Evolutionary conservation across 31 red algal genomes (phyloP).

Genomic region (Odonthalia washingtoniensis): DNA sequence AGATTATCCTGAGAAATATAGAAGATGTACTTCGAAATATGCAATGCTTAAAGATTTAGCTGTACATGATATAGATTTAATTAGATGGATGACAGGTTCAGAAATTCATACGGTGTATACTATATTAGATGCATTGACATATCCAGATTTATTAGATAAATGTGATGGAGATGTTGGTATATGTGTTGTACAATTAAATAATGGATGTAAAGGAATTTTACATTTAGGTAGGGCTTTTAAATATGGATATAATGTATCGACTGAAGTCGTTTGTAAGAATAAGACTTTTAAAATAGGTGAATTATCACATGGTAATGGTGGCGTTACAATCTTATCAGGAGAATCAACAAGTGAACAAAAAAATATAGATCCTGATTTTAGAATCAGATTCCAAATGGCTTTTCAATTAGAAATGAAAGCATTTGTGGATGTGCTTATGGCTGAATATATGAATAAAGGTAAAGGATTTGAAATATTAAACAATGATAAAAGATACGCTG

Average conservation of each 20-base stretch:
- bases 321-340: constrained; percentile 28
- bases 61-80: constrained; percentile 94
- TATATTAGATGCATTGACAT: constrained; percentile 69
- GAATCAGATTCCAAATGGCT: constrained; percentile 69
- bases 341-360: constrained; percentile 20
- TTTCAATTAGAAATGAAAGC: constrained; percentile 68
- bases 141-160: constrained; percentile 54
- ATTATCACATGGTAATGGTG: constrained; percentile 51
- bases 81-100: constrained; percentile 74
- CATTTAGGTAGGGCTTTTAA: constrained; percentile 82
- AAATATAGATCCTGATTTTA: constrained; percentile 69
- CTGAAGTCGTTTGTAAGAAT: constrained; percentile 74
- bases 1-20: constrained; percentile 91
- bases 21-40: constrained; percentile 55
- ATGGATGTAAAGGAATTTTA: constrained; percentile 58
- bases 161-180: constrained; percentile 77
- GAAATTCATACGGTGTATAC: constrained; percentile 78
- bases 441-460: background rate
- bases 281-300: constrained; percentile 76
- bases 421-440: constrained; percentile 38
- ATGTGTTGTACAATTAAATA: constrained; percentile 80
- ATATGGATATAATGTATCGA: constrained; percentile 90
- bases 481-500: constrained; percentile 23
- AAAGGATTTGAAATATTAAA: constrained; percentile 12
- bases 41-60: constrained; percentile 79